Percentiles rank a stretch among this genome's conserved stretches.
Evolutionary conservation across 1,139 yeast species (phyloP).

Genomic region (Meyerozyma smithsonii): DNA sequence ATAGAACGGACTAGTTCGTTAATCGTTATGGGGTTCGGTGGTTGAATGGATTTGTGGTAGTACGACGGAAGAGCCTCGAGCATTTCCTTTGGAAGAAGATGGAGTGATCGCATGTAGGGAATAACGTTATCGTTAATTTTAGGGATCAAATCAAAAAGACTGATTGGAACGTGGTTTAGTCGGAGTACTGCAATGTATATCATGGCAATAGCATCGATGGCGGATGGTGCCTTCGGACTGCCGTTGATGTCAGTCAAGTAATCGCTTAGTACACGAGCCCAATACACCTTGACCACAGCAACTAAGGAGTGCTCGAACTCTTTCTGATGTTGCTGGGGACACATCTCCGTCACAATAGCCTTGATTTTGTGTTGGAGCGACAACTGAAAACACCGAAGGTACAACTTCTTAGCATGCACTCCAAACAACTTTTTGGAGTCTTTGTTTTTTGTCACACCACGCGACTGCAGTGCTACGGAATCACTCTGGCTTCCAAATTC

Average conservation of each 20-base stretch:
- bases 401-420: constrained; percentile 42
- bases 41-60: constrained; percentile 24
- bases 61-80: constrained; percentile 21
- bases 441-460: constrained; percentile 7
- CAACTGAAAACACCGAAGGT: constrained; percentile 50
- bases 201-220: constrained; percentile 29
- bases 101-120: constrained; percentile 34
- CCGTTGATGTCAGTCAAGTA: constrained; percentile 10
- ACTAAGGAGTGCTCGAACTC: constrained; percentile 21
- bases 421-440: constrained; percentile 40
- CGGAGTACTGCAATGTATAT: constrained; percentile 35
- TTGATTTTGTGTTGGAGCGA: constrained; percentile 47
- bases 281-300: constrained; percentile 42
- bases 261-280: constrained; percentile 26
- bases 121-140: constrained; percentile 28
- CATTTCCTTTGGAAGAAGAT: constrained; percentile 22
- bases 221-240: constrained; percentile 13
- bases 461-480: constrained; percentile 9
- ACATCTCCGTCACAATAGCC: constrained; percentile 17
- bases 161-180: constrained; percentile 33
- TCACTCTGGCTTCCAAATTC: constrained; percentile 15
- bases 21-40: constrained; percentile 9
- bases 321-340: constrained; percentile 8
- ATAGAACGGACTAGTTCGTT: constrained; percentile 5
- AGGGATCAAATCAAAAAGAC: constrained; percentile 28